Base-by-base conservation (phyloP, 192 early-diverging fungal species). In the Lobosporangium transversale region DNA sequence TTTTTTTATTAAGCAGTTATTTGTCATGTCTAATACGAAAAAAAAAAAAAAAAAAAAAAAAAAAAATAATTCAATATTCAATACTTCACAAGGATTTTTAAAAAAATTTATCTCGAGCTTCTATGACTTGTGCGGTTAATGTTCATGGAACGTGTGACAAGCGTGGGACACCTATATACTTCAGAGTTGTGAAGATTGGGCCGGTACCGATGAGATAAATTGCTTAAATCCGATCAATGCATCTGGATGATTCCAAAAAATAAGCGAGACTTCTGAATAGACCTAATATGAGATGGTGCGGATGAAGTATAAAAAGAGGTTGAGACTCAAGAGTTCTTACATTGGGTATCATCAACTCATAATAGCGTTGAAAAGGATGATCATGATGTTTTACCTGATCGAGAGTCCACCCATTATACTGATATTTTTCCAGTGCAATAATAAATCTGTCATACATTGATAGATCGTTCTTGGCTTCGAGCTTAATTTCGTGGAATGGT, bases 231-330 rank as follows among this genome's bases (percentile, higher is more conserved):
- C 73, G 52, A 55, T 62, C 29, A 76, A 42, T 20, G 58, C 58
- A 27, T 76, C 73, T n/a, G 73, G 73, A 47, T 76, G 63, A 54
- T 76, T 76, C 73, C 73, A 76, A 24, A 76, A 76, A 51, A 76
- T 76, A 33, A 76, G 73, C 15, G 73, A 76, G 1, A 76, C 73
- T 43, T 76, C 73, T 30, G 73, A 76, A 48, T 76, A 76, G 4
- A 76, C 73, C 73, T 76, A 14, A 40, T n/a, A n/a, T n/a, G n/a
- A n/a, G n/a, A n/a, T n/a, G n/a, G n/a, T n/a, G n/a, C n/a, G n/a
- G n/a, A n/a, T n/a, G n/a, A n/a, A n/a, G n/a, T n/a, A n/a, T n/a
- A n/a, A n/a, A n/a, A n/a, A n/a, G n/a, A n/a, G n/a, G n/a, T n/a
- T n/a, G n/a, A n/a, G n/a, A n/a, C n/a, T n/a, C n/a, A n/a, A n/a